Evolutionary conservation across 192 early-diverging fungal genomes (phyloP).

Genomic region (Nowakowskiella sp.): DNA sequence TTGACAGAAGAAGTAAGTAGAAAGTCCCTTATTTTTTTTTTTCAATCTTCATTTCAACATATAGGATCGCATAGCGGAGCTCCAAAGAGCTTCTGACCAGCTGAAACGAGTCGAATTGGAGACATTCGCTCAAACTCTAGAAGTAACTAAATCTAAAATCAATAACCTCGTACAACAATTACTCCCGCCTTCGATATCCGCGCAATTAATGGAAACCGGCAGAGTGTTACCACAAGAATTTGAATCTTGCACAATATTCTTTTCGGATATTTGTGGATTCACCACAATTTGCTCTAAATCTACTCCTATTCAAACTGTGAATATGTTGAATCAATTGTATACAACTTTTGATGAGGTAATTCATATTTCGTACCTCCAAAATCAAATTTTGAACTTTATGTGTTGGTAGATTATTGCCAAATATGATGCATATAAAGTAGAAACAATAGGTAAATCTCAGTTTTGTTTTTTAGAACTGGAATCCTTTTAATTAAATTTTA

Average conservation of each 20-base stretch:
- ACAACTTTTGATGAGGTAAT: slow-evolving; percentile 29
- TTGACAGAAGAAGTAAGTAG: slow-evolving; percentile 25
- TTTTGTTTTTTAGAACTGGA: too few relatives aligned
- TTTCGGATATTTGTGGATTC: slow-evolving; percentile 33
- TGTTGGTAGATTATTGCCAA: neutral
- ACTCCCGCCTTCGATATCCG: slow-evolving; percentile 21
- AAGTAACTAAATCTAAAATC: slow-evolving; percentile 11
- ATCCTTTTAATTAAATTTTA: slow-evolving; percentile 13
- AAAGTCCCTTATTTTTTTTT: neutral
- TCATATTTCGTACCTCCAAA: neutral
- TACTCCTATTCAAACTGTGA: slow-evolving; percentile 26
- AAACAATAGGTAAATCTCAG: slow-evolving; percentile 28
- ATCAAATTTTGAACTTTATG: neutral
- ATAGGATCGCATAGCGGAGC: slow-evolving; percentile 20
- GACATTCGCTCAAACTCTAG: slow-evolving; percentile 1
- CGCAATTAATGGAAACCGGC: slow-evolving; percentile 21
- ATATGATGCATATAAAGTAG: slow-evolving; percentile 39
- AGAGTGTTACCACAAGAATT: slow-evolving; percentile 19
- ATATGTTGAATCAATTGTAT: slow-evolving; percentile 31
- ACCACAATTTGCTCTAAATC: slow-evolving; percentile 20
- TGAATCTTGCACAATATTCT: slow-evolving; percentile 27
- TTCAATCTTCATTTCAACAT: too few relatives aligned
- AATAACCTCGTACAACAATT: slow-evolving; percentile 27
- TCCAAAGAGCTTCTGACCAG: slow-evolving; percentile 12
- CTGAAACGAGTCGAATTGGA: slow-evolving; percentile 29